phyloP scores from a whole-genome alignment of 1,284 basidiomycete species.

The Cystobasidiaceae sp. region DNA sequence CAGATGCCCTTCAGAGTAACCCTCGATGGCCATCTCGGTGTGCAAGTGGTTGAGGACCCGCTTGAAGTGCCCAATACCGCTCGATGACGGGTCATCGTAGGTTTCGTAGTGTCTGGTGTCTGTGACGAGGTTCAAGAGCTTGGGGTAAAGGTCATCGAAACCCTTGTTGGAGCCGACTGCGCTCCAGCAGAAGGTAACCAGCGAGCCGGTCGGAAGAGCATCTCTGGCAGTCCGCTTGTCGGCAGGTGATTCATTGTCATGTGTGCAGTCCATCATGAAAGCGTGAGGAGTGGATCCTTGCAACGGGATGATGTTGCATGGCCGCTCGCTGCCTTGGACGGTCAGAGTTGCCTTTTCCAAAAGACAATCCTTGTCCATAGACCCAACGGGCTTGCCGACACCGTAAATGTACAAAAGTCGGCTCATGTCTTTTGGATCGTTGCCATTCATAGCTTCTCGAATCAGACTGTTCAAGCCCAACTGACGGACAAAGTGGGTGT shows the following conservation, averaged over 20 bases:
- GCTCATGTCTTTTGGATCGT: conserved; percentile 79
- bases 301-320: conserved; percentile 68
- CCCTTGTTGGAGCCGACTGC: conserved; percentile 89
- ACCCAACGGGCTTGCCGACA: conserved; percentile 83
- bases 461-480: conserved; percentile 87
- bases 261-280: conserved; percentile 86
- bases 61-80: conserved; percentile 69
- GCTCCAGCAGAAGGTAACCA: conserved; percentile 77
- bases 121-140: conserved; percentile 74
- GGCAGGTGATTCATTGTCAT: conserved; percentile 86
- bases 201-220: conserved; percentile 80
- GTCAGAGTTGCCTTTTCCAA: conserved; percentile 59
- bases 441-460: conserved; percentile 83
- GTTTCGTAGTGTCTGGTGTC: conserved; percentile 73
- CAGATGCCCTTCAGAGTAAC: conserved; percentile 83
- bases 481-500: conserved; percentile 79
- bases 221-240: conserved; percentile 88
- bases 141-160: conserved; percentile 93
- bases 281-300: conserved; percentile 83
- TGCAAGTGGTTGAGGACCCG: conserved; percentile 77
- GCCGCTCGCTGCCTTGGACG: conserved; percentile 67
- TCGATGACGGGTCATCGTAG: conserved; percentile 46
- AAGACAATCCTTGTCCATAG: conserved; percentile 83
- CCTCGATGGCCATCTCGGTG: conserved; percentile 76
- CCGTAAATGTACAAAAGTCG: conserved; percentile 79